phyloP scores from a whole-genome alignment of 345 rosid species.

The Lagerstroemia speciosa region DNA sequence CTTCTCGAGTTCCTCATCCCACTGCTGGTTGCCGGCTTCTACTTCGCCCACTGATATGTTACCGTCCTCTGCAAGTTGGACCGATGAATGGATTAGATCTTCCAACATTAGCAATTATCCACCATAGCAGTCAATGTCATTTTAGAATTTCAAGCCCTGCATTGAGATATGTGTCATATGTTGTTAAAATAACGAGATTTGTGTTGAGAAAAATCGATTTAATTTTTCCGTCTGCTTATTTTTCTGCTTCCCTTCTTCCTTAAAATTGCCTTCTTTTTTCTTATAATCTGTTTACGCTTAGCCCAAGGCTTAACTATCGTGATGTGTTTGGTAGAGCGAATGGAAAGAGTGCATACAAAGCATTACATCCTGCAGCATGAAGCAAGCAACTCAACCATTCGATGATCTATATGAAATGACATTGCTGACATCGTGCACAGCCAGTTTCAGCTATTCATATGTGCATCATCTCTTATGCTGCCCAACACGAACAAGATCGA shows the following conservation, averaged over 20 bases:
- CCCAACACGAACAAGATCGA: background rate
- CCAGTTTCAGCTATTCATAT: background rate
- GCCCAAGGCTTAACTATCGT: no score
- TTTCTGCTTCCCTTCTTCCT: no score
- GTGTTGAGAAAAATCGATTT: background rate
- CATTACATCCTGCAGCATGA: background rate
- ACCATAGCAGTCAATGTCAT: background rate
- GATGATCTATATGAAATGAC: no score
- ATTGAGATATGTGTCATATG: background rate
- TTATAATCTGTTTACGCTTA: no score
- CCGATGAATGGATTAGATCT: background rate
- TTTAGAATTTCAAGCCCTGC: background rate
- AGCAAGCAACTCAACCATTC: no score
- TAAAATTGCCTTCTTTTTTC: no score
- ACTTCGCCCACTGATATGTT: constrained; percentile 30
- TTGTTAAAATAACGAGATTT: background rate
- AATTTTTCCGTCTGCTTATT: background rate
- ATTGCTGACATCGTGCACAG: background rate
- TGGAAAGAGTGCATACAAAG: no score
- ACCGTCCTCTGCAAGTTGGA: constrained; percentile 7
- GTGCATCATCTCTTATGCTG: background rate
- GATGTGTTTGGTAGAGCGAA: no score
- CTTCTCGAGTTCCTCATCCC: constrained; percentile 35
- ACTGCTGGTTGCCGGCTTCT: constrained; percentile 34
- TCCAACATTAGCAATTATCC: background rate